phyloP scores from a whole-genome alignment of 805 yeast species.

The Deakozyma indianensis region DNA sequence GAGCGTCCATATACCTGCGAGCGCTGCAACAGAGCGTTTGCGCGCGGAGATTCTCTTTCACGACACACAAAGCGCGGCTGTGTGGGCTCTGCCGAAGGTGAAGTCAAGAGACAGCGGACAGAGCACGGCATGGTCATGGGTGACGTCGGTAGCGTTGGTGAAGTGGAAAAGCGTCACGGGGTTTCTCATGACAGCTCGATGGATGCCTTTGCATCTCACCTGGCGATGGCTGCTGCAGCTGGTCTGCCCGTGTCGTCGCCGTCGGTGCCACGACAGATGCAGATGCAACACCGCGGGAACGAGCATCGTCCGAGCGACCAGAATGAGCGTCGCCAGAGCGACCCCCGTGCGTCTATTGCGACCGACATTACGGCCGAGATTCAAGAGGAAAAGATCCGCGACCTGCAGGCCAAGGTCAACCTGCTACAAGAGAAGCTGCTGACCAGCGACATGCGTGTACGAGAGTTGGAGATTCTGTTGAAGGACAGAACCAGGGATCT shows the following conservation, averaged over 20 bases:
- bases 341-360: background rate
- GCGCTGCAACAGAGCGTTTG: constrained; percentile 49
- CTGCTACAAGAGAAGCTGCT: background rate
- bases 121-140: background rate
- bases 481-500: background rate
- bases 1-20: constrained; percentile 53
- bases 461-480: background rate
- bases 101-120: background rate
- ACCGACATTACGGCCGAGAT: background rate
- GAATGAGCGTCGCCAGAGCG: background rate
- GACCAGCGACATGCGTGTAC: background rate
- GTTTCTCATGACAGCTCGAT: background rate
- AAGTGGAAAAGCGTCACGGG: background rate
- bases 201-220: background rate
- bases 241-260: background rate
- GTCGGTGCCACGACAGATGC: background rate
- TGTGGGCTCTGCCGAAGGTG: background rate
- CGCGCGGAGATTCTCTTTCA: constrained; percentile 61
- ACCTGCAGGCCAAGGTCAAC: constrained; percentile 1
- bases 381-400: background rate
- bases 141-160: background rate
- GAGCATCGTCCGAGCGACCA: background rate
- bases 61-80: constrained; percentile 38
- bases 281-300: too few species aligned
- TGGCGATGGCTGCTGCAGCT: background rate